A percentile compares a stretch with the other conserved stretches of the same genome.
These are phyloP conservation scores for Albizia julibrissin DNA, from an alignment of 306 rosid genomes.

Conservation along the genomic window DNA sequence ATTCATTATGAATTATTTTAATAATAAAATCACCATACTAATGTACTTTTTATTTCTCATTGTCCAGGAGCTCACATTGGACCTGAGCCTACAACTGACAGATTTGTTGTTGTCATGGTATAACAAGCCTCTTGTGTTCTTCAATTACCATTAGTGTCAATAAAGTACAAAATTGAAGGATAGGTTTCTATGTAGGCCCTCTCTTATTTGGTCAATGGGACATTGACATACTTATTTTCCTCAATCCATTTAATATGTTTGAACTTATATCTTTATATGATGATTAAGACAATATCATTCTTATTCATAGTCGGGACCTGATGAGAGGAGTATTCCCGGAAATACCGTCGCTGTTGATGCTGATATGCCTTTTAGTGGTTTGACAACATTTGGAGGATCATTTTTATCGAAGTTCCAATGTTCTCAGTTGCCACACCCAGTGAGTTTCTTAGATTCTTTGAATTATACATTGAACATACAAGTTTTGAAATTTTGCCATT, in stretches of 20 bases:
- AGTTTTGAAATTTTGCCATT: neutral
- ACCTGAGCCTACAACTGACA: constrained; percentile 97
- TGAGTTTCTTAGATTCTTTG: constrained; percentile 47
- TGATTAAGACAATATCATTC: constrained; percentile 13
- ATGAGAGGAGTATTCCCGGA: constrained; percentile 95
- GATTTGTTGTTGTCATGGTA: constrained; percentile 98
- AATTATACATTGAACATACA: neutral
- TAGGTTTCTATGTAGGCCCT: neutral
- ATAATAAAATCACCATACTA: neutral
- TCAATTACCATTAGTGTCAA: neutral
- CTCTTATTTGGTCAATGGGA: neutral
- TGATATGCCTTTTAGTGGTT: constrained; percentile 86
- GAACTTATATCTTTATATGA: neutral
- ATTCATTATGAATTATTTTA: neutral
- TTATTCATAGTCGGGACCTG: constrained; percentile 79
- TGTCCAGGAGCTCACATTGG: constrained; percentile 89
- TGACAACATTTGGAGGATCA: constrained; percentile 86
- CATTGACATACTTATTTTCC: neutral
- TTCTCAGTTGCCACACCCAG: constrained; percentile 96
- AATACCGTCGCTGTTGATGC: constrained; percentile 94
- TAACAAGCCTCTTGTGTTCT: neutral
- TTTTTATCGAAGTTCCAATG: constrained; percentile 91
- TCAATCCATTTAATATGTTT: constrained; percentile 6
- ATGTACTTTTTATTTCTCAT: constrained; percentile 16
- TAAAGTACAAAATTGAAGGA: neutral